Evolutionary conservation across 805 yeast genomes (phyloP).

Genomic region (Ogataea pilisensis): DNA sequence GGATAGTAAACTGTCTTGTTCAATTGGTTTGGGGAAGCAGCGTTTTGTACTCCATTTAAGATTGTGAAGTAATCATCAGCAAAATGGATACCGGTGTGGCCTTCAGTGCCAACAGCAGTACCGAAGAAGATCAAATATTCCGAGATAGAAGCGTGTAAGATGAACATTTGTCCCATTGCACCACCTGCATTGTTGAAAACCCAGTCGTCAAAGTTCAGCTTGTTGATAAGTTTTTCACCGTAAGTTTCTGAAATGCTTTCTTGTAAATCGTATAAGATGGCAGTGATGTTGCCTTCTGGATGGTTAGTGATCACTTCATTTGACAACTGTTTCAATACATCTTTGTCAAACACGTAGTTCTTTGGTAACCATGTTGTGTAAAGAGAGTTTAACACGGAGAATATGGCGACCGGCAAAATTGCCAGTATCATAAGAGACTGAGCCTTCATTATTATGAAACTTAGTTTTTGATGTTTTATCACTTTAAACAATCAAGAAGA

Average conservation of each 20-base stretch:
- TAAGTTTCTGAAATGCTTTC: conserved; percentile 56
- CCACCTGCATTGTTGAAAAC: conserved; percentile 97
- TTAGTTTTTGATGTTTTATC: no score
- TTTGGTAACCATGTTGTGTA: conserved; percentile 66
- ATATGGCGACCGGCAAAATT: conserved; percentile 25
- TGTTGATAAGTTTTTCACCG: conserved; percentile 65
- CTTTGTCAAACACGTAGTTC: conserved; percentile 67
- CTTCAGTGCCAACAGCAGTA: conserved; percentile 90
- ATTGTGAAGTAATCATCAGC: conserved; percentile 98
- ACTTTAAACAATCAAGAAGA: no score
- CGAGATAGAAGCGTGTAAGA: conserved; percentile 88
- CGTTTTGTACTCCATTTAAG: conserved; percentile 71
- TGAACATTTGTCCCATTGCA: conserved; percentile 96
- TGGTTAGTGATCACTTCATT: conserved; percentile 49
- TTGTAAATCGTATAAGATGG: conserved; percentile 59
- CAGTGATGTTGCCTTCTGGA: conserved; percentile 57
- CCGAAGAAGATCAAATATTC: conserved; percentile 95
- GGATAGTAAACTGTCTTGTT: conserved; percentile 72
- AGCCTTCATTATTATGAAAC: not conserved
- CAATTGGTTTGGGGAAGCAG: conserved; percentile 62
- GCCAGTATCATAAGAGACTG: conserved; percentile 10
- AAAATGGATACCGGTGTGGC: conserved; percentile 92
- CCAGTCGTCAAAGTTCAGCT: conserved; percentile 78
- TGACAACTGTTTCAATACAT: conserved; percentile 53
- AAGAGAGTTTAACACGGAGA: conserved; percentile 35